These are phyloP conservation scores for Melanomma pulvis-pyrius DNA, from an alignment of 495 filamentous ascomycete species.

Conservation along the genomic window DNA sequence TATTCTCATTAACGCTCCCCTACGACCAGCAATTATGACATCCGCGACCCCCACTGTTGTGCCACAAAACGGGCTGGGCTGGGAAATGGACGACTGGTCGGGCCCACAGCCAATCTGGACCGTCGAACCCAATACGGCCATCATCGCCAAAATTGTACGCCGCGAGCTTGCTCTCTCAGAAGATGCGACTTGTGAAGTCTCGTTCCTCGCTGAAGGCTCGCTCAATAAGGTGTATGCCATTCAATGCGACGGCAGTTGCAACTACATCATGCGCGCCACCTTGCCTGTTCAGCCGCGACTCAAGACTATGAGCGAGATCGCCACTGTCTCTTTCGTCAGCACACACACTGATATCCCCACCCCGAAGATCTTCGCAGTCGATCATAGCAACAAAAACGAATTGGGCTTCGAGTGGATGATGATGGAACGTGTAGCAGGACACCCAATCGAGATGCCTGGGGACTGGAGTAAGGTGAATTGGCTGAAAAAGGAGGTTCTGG, in stretches of 20 bases:
- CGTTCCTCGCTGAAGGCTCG: background rate
- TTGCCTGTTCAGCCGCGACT: background rate
- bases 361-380: background rate
- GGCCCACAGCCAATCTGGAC: background rate
- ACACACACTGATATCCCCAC: background rate
- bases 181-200: background rate
- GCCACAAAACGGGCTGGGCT: background rate
- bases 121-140: background rate
- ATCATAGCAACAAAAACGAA: background rate
- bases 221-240: background rate
- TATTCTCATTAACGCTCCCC: too few species aligned
- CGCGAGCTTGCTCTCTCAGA: background rate
- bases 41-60: background rate
- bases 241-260: background rate
- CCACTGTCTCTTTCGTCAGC: background rate
- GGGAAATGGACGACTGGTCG: background rate
- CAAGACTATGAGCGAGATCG: background rate
- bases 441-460: background rate
- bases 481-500: background rate
- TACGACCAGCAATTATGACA: background rate
- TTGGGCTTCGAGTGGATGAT: conserved; percentile 1
- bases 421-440: background rate
- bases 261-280: background rate
- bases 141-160: background rate
- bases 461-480: background rate